phyloP scores from a whole-genome alignment of 805 yeast species.

The Isabelozyma rhagii region DNA sequence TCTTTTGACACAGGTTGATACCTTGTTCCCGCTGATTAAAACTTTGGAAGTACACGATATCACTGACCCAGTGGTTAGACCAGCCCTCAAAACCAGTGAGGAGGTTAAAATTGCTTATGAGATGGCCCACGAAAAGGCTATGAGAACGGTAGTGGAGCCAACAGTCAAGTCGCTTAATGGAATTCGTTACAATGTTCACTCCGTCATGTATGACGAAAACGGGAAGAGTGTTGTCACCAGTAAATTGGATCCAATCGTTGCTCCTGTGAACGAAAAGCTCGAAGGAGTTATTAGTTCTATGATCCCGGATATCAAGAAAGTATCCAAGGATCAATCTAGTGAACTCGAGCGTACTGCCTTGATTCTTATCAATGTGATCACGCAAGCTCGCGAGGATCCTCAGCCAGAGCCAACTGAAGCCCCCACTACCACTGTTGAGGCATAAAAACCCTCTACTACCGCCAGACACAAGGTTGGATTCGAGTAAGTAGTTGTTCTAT shows the following conservation, averaged over 20 bases:
- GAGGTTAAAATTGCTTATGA: slow-evolving; percentile 29
- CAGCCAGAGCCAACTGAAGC: slow-evolving; percentile 1
- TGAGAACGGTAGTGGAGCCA: slow-evolving; percentile 38
- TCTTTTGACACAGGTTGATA: slow-evolving; percentile 57
- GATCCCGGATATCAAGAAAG: slow-evolving; percentile 43
- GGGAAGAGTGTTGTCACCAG: slow-evolving; percentile 64
- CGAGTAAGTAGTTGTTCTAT: not conserved
- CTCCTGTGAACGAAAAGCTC: slow-evolving; percentile 57
- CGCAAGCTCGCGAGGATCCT: slow-evolving; percentile 14
- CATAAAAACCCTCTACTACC: too few species aligned
- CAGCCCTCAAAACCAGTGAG: slow-evolving; percentile 37
- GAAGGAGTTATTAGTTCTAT: slow-evolving; percentile 42
- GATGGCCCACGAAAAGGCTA: slow-evolving; percentile 6
- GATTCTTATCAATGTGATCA: slow-evolving; percentile 36
- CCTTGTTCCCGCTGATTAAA: slow-evolving; percentile 55
- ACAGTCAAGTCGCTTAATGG: slow-evolving; percentile 45
- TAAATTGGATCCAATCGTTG: slow-evolving; percentile 58
- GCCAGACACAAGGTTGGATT: not conserved
- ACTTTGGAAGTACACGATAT: slow-evolving; percentile 50
- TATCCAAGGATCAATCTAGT: slow-evolving; percentile 46
- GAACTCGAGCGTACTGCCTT: slow-evolving; percentile 55
- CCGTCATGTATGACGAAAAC: slow-evolving; percentile 50
- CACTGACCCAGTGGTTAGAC: slow-evolving; percentile 48
- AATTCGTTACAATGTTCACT: slow-evolving; percentile 49
- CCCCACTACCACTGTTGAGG: not conserved